Conservation (phyloP, 768 basidiomycete species). For the Tricholoma terreum region DNA sequence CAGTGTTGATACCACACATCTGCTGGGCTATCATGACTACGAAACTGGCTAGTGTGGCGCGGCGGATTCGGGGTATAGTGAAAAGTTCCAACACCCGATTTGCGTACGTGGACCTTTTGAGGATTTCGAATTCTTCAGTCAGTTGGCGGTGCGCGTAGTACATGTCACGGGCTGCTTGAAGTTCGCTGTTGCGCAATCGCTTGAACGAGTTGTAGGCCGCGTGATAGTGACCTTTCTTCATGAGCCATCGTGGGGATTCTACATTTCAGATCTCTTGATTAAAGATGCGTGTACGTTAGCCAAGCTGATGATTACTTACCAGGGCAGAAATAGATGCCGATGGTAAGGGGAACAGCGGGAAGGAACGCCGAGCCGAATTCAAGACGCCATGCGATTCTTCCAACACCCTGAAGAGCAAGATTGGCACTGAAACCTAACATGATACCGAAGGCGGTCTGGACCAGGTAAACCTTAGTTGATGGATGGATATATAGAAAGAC, state of each 20-base stretch:
- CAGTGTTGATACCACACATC: constrained; percentile 80
- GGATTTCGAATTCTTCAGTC: constrained; percentile 59
- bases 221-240: constrained; percentile 70
- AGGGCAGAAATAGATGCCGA: constrained; percentile 54
- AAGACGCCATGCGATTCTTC: constrained; percentile 73
- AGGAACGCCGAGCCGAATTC: constrained; percentile 72
- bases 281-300: background rate
- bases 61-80: constrained; percentile 61
- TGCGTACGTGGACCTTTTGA: constrained; percentile 50
- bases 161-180: constrained; percentile 78
- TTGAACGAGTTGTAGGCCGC: constrained; percentile 65
- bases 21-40: constrained; percentile 73
- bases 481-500: no score
- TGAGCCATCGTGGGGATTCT: constrained; percentile 86
- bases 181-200: constrained; percentile 62
- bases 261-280: background rate
- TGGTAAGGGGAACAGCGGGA: constrained; percentile 48
- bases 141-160: constrained; percentile 77
- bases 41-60: constrained; percentile 48
- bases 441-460: constrained; percentile 79
- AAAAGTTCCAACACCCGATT: constrained; percentile 69
- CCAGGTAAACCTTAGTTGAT: no score
- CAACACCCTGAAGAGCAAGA: constrained; percentile 54
- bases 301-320: constrained; percentile 25
- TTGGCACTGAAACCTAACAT: constrained; percentile 69